Evolutionary conservation across 2,329 filamentous ascomycete species (phyloP), one percentile per base, ranked within the genome.

Genomic region (Monilinia laxa): DNA sequence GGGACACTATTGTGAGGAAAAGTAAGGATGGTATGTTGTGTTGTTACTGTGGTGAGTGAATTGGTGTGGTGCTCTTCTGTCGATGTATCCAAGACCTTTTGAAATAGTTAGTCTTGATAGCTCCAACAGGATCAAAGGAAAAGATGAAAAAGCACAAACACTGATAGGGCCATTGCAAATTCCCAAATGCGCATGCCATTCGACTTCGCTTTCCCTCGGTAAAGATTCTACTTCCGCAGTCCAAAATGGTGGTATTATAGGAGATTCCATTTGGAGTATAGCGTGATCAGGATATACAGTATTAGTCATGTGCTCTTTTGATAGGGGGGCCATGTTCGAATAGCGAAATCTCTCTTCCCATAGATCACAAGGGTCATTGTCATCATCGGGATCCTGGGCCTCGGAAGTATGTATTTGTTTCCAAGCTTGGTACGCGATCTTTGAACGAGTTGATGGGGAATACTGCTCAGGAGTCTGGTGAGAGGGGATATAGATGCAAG

Each of bases 111-210:
- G 47, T 20, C 57, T 25, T 59, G 55, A 23, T 49, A 10, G 11
- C 63, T 25, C 23, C 23, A 56, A 25, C 45, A 4, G 40, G 14
- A 12, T 28, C 40, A 38, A 5, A 23, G 2, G 20, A 45, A 20
- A 25, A 6, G 25, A 56, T 12, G 18, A 31, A 20, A 42, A 53
- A 49, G 25, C 16, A 58, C 40, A 12, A 70, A 66, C 55, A 58
- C 66, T 66, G 1, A 75, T 53, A 56, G 47, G 35, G n/a, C 69
- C 70, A 59, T 63, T 57, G 12, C 64, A 68, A 54, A 90, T 77
- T 0, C 91, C 90, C 3, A 86, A 75, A 67, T 89, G 85, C 1
- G 83, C 88, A 71, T 91, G 89, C 93, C 94, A 99, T 80, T 99
- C 95, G 14, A 97, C 86, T 49, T 82, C 82, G 38, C 90, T 89